Base-by-base conservation (phyloP, 1,139 yeast species). In the Yamadazyma diospyri region DNA sequence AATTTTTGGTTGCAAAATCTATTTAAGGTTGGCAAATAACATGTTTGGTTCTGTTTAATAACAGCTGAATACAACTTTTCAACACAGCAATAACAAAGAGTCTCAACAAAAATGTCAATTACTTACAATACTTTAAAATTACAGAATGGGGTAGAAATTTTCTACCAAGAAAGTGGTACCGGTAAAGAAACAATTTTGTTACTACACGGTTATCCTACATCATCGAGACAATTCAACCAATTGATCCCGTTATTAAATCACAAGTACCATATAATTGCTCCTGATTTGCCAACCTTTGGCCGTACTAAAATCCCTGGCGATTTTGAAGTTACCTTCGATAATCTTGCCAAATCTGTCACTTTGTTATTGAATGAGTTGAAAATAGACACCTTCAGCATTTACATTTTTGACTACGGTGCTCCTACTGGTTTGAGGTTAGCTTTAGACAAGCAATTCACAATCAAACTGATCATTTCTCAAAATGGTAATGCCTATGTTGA, bases 201-300 rank as follows among this genome's bases (percentile, higher is more conserved):
- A 27, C 53, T 68, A 11, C 74, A 68, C 40, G 74, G 73, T 2
- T 66, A 50, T 34, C 74, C 74, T 9, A 52, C 70, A 1, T 61
- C 72, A 3, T 66, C 73, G 0, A 51, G 56, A 37, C 58, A 55
- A 59, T 68, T 50, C 43, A 50, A 63, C 27, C 42, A 55, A 26
- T 39, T 68, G 39, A 61, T 67, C 27, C 61, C 67, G 6, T 38
- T 61, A 17, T 50, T 68, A 21, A 51, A 62, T 4, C 44, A 58
- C 6, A 41, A 54, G 20, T 66, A 52, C 41, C 69, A 59, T 37
- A 53, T 68, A 6, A 36, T 68, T 37, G 72, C 73, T 4, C 73
- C 74, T 2, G 73, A 68, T 45, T 46, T 68, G 23, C 74, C 74
- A 11, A 62, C 70, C 2, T 68, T 51, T 43, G 74, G 74, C 1